These are phyloP conservation scores for Penicillium sp. DNA, from an alignment of 2,329 filamentous ascomycete genomes.

Conservation along the genomic window DNA sequence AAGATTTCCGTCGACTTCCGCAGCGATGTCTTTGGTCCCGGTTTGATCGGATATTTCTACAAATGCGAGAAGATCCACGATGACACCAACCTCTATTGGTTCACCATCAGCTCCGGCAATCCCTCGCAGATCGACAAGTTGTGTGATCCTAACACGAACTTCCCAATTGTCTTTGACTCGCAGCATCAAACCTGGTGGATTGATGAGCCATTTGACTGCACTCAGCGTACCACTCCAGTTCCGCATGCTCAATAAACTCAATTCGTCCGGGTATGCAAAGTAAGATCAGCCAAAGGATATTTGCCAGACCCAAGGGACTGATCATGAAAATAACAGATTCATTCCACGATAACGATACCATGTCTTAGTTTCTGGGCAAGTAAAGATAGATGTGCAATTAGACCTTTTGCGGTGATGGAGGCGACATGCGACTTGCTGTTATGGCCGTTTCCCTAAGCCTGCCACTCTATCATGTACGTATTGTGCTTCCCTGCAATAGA, in stretches of 20 bases:
- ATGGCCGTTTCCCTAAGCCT: neutral
- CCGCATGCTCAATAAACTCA: neutral
- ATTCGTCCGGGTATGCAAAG: neutral
- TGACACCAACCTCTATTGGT: constrained; percentile 30
- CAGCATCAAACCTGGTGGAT: constrained; percentile 30
- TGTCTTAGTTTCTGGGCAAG: neutral
- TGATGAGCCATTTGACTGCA: constrained; percentile 31
- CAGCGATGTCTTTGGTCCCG: constrained; percentile 25
- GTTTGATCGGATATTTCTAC: constrained; percentile 27
- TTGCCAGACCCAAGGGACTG: neutral
- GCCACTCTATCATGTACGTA: neutral
- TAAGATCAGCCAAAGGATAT: neutral
- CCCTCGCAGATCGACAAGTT: constrained; percentile 24
- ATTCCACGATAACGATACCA: neutral
- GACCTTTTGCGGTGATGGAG: too few species aligned
- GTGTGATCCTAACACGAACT: constrained; percentile 21
- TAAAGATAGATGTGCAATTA: too few species aligned
- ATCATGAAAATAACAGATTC: neutral
- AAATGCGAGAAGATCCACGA: constrained; percentile 28
- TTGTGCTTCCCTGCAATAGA: too few species aligned
- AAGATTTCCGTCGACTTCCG: constrained; percentile 29
- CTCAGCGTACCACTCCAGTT: constrained; percentile 19
- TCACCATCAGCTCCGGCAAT: constrained; percentile 27
- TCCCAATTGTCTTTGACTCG: constrained; percentile 25
- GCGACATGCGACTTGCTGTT: too few species aligned